Evolutionary conservation across 441 rosid species (phyloP).

Genomic region (Gossypium lobatum): DNA sequence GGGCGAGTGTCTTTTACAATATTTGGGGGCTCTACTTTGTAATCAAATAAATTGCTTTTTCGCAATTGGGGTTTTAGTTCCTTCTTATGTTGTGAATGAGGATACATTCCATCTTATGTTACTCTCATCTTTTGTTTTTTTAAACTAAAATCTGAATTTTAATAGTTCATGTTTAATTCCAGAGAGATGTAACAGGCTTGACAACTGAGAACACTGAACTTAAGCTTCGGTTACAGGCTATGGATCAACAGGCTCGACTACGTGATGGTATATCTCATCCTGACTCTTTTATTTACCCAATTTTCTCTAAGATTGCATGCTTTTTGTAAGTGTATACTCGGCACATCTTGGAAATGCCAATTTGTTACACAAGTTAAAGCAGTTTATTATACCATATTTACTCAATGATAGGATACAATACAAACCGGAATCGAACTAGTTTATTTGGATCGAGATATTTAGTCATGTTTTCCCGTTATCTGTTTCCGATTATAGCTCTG

Average conservation of each 20-base stretch:
- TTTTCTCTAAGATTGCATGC: neutral
- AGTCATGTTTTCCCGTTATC: neutral
- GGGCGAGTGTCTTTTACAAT: neutral
- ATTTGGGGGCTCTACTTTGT: slow-evolving; percentile 1
- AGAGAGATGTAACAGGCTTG: slow-evolving; percentile 86
- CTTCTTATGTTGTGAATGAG: neutral
- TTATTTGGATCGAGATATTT: slow-evolving; percentile 2
- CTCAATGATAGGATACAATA: neutral
- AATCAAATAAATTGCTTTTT: neutral
- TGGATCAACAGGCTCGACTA: slow-evolving; percentile 89
- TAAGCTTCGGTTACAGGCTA: slow-evolving; percentile 77
- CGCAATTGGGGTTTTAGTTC: neutral
- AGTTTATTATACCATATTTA: neutral
- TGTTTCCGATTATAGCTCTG: slow-evolving; percentile 43
- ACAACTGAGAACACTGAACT: slow-evolving; percentile 78
- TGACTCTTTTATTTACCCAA: neutral
- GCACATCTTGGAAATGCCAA: too few relatives aligned
- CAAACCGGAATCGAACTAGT: neutral
- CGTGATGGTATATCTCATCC: slow-evolving; percentile 56
- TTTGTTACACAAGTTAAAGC: neutral
- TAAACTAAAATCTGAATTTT: slow-evolving; percentile 3
- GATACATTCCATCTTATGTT: too few relatives aligned
- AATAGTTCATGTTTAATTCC: slow-evolving; percentile 21
- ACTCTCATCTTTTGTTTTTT: too few relatives aligned
- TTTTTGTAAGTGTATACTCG: neutral